These are phyloP conservation scores for Mycena vitilis DNA, from an alignment of 768 basidiomycete species.

Conservation along the genomic window DNA sequence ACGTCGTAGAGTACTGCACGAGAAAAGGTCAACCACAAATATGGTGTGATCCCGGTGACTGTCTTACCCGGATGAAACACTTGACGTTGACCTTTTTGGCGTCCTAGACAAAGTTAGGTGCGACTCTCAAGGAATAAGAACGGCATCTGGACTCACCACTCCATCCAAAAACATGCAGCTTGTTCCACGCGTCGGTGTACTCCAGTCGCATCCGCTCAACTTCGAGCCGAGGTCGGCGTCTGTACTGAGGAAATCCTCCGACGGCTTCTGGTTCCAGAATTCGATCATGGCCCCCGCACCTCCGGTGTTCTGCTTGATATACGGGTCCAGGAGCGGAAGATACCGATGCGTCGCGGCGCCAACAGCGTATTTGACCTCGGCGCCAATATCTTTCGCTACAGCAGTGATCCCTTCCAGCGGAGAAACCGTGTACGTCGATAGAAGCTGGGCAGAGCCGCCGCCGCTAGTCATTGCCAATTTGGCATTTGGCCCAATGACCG, in stretches of 20 bases:
- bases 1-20: conserved; percentile 53
- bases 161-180: conserved; percentile 56
- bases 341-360: conserved; percentile 59
- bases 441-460: conserved; percentile 68
- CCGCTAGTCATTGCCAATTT: conserved; percentile 65
- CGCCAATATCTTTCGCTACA: conserved; percentile 54
- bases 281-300: conserved; percentile 52
- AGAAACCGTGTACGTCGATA: conserved; percentile 64
- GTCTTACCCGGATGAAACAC: conserved; percentile 55
- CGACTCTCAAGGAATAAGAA: not conserved
- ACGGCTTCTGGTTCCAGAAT: conserved; percentile 62
- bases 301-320: conserved; percentile 52
- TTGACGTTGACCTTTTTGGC: conserved; percentile 54
- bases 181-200: conserved; percentile 49
- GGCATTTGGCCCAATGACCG: conserved; percentile 73
- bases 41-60: not conserved
- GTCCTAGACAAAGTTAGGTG: conserved; percentile 40
- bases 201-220: conserved; percentile 48
- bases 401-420: conserved; percentile 66
- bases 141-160: conserved; percentile 45
- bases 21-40: not conserved
- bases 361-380: conserved; percentile 59
- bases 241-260: conserved; percentile 46
- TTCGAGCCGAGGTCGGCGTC: conserved; percentile 41
- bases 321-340: conserved; percentile 62